These are phyloP conservation scores for Dioscorea alata DNA, from an alignment of 106 monocot species.

Conservation along the genomic window DNA sequence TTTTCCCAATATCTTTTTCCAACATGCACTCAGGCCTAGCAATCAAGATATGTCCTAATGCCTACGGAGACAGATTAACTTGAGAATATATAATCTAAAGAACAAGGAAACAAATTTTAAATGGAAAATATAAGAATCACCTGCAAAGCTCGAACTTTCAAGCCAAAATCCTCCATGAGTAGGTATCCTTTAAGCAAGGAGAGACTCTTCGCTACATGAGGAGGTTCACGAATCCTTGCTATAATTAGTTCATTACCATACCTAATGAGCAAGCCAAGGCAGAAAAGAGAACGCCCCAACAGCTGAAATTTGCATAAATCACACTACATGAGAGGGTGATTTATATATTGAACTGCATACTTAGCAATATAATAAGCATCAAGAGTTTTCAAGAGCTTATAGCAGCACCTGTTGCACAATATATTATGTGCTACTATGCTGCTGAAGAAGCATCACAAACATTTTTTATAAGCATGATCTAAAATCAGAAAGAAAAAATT, in stretches of 20 bases:
- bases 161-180: constrained; percentile 66
- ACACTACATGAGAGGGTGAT: neutral
- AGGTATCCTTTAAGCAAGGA: constrained; percentile 67
- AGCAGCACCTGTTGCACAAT: no score
- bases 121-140: constrained; percentile 15
- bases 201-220: constrained; percentile 44
- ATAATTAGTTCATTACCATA: constrained; percentile 67
- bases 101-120: neutral
- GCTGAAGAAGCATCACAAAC: no score
- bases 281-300: constrained; percentile 86
- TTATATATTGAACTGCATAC: neutral
- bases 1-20: constrained; percentile 67
- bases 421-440: no score
- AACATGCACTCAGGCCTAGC: constrained; percentile 91
- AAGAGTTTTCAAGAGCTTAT: no score
- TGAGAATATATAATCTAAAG: neutral
- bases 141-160: constrained; percentile 94
- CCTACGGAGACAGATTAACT: constrained; percentile 30
- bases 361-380: no score
- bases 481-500: no score
- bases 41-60: constrained; percentile 82
- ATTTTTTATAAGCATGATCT: no score
- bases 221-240: constrained; percentile 26
- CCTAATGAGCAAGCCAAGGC: constrained; percentile 83
- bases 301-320: constrained; percentile 46